Conservation (phyloP, 192 early-diverging fungal species). For the Hyaloraphidium curvatum region DNA sequence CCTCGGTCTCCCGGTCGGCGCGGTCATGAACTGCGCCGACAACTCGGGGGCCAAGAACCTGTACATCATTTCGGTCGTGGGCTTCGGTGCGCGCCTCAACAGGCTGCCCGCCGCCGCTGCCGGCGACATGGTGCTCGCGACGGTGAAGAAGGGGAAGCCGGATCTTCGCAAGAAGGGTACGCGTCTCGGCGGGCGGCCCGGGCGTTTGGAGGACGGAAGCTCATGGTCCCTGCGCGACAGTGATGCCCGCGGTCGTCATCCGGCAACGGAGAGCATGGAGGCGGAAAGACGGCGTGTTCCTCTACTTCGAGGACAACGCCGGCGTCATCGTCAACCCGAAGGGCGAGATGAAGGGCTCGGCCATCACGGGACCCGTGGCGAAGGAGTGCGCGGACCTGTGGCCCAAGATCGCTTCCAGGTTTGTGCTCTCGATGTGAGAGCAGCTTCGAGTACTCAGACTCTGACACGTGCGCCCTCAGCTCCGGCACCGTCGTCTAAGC, state of each 20-base stretch:
- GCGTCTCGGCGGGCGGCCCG: slow-evolving; percentile 1
- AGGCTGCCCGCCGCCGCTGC: slow-evolving; percentile 92
- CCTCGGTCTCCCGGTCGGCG: slow-evolving; percentile 86
- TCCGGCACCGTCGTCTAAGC: too few species aligned
- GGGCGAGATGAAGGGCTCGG: slow-evolving; percentile 99
- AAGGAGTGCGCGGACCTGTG: slow-evolving; percentile 99
- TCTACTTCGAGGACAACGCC: slow-evolving; percentile 99
- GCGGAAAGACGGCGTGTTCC: slow-evolving; percentile 93
- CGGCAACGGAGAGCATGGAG: slow-evolving; percentile 99
- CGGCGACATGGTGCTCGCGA: slow-evolving; percentile 98
- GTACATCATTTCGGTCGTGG: slow-evolving; percentile 94
- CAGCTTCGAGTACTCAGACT: background rate
- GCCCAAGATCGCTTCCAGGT: slow-evolving; percentile 95
- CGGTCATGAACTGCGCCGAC: slow-evolving; percentile 99
- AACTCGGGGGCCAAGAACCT: slow-evolving; percentile 99
- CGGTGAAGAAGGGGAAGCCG: slow-evolving; percentile 99
- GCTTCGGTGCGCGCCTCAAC: slow-evolving; percentile 90
- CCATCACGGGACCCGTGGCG: slow-evolving; percentile 98
- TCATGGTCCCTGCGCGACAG: too few species aligned
- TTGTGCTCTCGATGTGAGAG: too few species aligned
- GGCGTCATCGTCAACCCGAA: slow-evolving; percentile 99
- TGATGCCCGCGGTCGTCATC: slow-evolving; percentile 96
- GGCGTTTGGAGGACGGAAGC: too few species aligned
- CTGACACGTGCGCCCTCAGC: too few species aligned
- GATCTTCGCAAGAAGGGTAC: slow-evolving; percentile 98